These are phyloP conservation scores for Lobosporangium transversale DNA, from an alignment of 192 early-diverging fungal species.

Conservation along the genomic window DNA sequence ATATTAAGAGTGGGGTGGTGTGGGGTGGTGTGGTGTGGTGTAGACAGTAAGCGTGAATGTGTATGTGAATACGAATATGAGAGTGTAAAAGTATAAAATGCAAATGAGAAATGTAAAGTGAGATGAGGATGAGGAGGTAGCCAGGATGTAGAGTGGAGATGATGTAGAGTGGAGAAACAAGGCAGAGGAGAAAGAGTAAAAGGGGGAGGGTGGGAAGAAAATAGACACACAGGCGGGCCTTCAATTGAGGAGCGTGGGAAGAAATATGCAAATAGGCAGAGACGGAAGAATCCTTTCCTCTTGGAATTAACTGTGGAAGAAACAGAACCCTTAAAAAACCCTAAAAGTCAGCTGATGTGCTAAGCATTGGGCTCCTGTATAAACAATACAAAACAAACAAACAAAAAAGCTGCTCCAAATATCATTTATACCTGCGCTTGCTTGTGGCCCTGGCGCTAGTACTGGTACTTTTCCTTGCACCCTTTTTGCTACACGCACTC, in stretches of 20 bases:
- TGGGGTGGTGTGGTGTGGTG: not conserved
- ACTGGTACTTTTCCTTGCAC: too few relatives aligned
- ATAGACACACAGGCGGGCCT: not conserved
- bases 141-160: not conserved
- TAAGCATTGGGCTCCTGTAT: too few relatives aligned
- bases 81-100: not conserved
- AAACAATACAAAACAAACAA: too few relatives aligned
- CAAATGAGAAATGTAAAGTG: not conserved
- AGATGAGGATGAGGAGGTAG: not conserved
- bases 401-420: too few relatives aligned
- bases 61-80: not conserved
- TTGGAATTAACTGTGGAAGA: too few relatives aligned
- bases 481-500: too few relatives aligned
- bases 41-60: not conserved
- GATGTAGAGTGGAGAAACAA: not conserved
- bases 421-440: too few relatives aligned
- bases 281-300: too few relatives aligned
- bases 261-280: not conserved
- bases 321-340: too few relatives aligned
- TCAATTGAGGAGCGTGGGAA: not conserved
- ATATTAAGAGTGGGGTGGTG: slow-evolving; percentile 16
- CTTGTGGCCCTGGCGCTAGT: too few relatives aligned
- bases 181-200: not conserved
- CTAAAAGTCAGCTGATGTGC: too few relatives aligned
- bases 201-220: slow-evolving; percentile 15